Base-by-base conservation (phyloP, 208 protist genomes). In the Leishmania braziliensis region DNA sequence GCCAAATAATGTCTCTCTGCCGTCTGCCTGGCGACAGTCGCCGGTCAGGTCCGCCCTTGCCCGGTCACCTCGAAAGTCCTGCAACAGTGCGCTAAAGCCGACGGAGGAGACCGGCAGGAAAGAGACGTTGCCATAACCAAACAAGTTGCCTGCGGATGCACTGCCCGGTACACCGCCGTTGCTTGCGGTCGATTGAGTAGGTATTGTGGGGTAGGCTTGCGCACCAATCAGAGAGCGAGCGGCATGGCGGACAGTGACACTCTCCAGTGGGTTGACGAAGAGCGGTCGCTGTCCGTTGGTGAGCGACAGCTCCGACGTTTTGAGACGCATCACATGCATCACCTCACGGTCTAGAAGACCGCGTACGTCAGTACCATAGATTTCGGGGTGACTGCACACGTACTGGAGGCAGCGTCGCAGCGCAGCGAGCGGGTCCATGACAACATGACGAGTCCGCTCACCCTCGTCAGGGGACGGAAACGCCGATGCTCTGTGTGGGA, bases 361-460 rank as follows among this genome's bases (percentile, higher is more conserved):
- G 5, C 88, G 88, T 5, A 96, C 46, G 79, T 97, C 87, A 60
- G 78, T 88, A 39, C 94, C 94, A 81, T 97, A 97, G 5, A 91
- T 68, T 48, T 97, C 92, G 3, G 94, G 94, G 85, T 95, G 92
- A 68, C 75, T 89, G 78, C 84, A 85, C 62, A 97, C 86, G 86
- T 95, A 92, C 46, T 88, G 83, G 53, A 97, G 90, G 83, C 94
- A 97, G 39, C 89, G 85, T 1, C 93, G 90, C 58, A 97, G 85
- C 79, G 92, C 86, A 43, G 91, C 89, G 1, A 96, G 43, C 5
- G 94, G 94, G 50, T 97, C 94, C 77, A 96, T 93, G 23, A 97
- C 86, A 43, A 88, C 46, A 54, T 79, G 48, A n/a, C 14, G 79
- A 18, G 48, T 16, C 50, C 43, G 73, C 10, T 46, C 79, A 14